phyloP scores from a whole-genome alignment of 2,329 filamentous ascomycete species.

The Thielaviopsis euricoi region DNA sequence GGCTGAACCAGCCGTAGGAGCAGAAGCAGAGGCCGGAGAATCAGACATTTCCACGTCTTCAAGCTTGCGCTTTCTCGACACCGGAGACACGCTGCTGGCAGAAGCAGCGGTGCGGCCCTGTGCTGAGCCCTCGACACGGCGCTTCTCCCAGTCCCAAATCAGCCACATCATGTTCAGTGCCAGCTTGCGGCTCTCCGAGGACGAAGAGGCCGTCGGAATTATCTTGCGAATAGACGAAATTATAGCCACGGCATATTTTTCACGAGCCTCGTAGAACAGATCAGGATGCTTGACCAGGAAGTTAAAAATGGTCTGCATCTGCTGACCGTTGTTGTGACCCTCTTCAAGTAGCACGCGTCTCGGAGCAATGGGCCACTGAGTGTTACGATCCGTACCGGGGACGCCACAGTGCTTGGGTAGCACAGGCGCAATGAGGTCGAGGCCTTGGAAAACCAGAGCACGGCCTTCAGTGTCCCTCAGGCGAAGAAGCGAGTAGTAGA shows the following conservation, averaged over 20 bases:
- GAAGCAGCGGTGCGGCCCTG: background rate
- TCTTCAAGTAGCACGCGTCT: slow-evolving; percentile 86
- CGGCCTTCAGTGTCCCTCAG: slow-evolving; percentile 93
- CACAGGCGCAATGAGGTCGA: slow-evolving; percentile 90
- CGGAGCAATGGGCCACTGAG: slow-evolving; percentile 78
- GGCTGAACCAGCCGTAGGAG: background rate
- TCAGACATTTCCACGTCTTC: slow-evolving; percentile 33
- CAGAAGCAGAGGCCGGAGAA: background rate
- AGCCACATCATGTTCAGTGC: slow-evolving; percentile 81
- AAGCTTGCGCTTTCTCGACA: slow-evolving; percentile 58
- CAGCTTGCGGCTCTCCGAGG: slow-evolving; percentile 80
- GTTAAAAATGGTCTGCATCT: slow-evolving; percentile 93
- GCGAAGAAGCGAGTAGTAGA: slow-evolving; percentile 79
- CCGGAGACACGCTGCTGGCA: slow-evolving; percentile 50
- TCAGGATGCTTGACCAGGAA: slow-evolving; percentile 87
- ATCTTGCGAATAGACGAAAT: slow-evolving; percentile 82
- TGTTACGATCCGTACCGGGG: slow-evolving; percentile 51
- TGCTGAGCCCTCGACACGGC: slow-evolving; percentile 48
- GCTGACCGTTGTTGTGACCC: slow-evolving; percentile 71
- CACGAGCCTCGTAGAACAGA: slow-evolving; percentile 85
- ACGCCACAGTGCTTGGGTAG: slow-evolving; percentile 67
- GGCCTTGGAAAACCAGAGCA: slow-evolving; percentile 77
- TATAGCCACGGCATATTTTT: slow-evolving; percentile 79
- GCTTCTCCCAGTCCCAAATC: slow-evolving; percentile 85
- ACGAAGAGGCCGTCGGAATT: slow-evolving; percentile 64